These are phyloP conservation scores for Lachancea mirantina DNA, from an alignment of 805 yeast species.

Conservation along the genomic window DNA sequence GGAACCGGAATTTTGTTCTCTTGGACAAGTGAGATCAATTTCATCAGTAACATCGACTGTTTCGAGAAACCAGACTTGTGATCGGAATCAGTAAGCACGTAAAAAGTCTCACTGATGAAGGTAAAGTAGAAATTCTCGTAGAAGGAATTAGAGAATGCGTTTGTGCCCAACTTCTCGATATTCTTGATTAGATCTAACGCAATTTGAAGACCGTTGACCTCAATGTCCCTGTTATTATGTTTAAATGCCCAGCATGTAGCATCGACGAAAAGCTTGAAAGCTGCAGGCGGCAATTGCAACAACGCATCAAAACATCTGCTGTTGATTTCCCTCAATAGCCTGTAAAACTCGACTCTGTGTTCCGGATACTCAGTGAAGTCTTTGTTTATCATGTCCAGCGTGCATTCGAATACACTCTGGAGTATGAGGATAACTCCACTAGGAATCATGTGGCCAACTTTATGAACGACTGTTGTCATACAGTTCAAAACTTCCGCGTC, in stretches of 20 bases:
- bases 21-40: constrained; percentile 75
- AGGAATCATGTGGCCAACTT: constrained; percentile 82
- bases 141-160: constrained; percentile 73
- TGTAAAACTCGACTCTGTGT: constrained; percentile 93
- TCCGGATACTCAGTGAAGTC: constrained; percentile 97
- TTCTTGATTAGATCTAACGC: constrained; percentile 79
- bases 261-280: constrained; percentile 83
- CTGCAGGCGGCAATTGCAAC: constrained; percentile 81
- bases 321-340: constrained; percentile 80
- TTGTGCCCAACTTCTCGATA: constrained; percentile 66
- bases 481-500: constrained; percentile 97
- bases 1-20: constrained; percentile 69
- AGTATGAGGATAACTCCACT: constrained; percentile 82
- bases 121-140: constrained; percentile 84
- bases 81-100: constrained; percentile 91
- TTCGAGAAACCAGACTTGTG: constrained; percentile 93
- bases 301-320: constrained; percentile 79
- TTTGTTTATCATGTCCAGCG: constrained; percentile 89
- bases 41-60: constrained; percentile 79
- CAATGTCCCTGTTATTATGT: constrained; percentile 95
- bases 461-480: constrained; percentile 80
- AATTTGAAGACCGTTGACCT: constrained; percentile 79
- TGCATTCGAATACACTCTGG: constrained; percentile 88
- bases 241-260: constrained; percentile 98
- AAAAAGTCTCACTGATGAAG: constrained; percentile 85